Base-by-base conservation (phyloP, 1,284 basidiomycete species). In the Pseudozyma hubeiensis region DNA sequence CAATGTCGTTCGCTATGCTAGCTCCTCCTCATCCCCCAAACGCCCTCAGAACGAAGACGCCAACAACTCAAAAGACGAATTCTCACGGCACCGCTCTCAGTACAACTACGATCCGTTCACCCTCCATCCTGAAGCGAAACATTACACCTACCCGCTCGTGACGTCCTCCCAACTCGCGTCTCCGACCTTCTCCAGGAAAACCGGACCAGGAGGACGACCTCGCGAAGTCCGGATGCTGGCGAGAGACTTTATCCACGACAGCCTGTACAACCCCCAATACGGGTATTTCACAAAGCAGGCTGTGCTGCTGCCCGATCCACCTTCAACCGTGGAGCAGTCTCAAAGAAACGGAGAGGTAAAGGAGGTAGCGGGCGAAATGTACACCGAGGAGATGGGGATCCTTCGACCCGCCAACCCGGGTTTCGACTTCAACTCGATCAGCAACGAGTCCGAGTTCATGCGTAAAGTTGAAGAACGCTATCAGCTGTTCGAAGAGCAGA, bases 191-290 rank as follows among this genome's bases (percentile, higher is more conserved):
- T 4, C 39, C n/a, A 37, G 13, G 16, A 34, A 43, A 5, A 55
- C 9, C 2, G 66, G 66, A 0, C 66, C 66, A 2, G 66, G 66
- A 0, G 69, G 69, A 1, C 57, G 81, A 14, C 96, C 95, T 3
- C 89, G 87, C 19, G 87, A 89, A 54, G 94, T 95, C 51, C 93
- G 93, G 84, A 97, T 98, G 93, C 90, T 99, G 37, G 90, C 92
- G 48, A 89, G 97, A 66, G 96, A 99, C 86, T 99, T 93, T 84
- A 95, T 99, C 75, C 93, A 98, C 81, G 97, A 99, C 84, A 91
- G 92, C 17, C 86, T 99, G 45, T 99, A 99, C 87, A 98, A 99
- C 82, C 95, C 94, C 3, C 86, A 94, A 83, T 99, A 99, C 82
- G 97, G 97, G 40, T 99, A 99, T 86, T 99, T 99, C 84, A 66